Percentiles rank a stretch among this genome's conserved stretches.
Conservation (phyloP, 441 rosid genomes). For the Isatis lusitanica region DNA sequence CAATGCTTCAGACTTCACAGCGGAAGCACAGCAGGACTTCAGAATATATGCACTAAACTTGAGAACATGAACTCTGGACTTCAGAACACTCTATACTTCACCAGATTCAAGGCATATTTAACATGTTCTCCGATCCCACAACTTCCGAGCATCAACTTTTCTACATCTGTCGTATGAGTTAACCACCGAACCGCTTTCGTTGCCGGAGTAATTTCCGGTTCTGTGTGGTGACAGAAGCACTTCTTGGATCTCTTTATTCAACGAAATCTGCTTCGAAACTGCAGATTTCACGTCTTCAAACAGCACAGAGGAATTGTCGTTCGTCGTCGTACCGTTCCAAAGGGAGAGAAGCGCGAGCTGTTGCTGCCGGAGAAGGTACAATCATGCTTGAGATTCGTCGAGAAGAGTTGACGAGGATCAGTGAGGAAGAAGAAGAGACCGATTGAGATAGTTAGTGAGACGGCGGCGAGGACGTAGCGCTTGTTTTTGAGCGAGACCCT, state of each 20-base stretch:
- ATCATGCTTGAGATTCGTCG: slow-evolving; percentile 48
- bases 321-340: slow-evolving; percentile 45
- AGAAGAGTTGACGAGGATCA: slow-evolving; percentile 49
- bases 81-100: too few species aligned
- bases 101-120: too few species aligned
- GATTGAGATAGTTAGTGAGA: slow-evolving; percentile 48
- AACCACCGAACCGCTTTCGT: neutral
- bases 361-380: slow-evolving; percentile 64
- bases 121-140: slow-evolving; percentile 50
- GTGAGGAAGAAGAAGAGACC: slow-evolving; percentile 48
- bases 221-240: slow-evolving; percentile 58
- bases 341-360: slow-evolving; percentile 50
- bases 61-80: too few species aligned
- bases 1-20: too few species aligned
- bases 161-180: slow-evolving; percentile 41
- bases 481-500: slow-evolving; percentile 40
- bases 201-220: slow-evolving; percentile 42
- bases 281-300: slow-evolving; percentile 46
- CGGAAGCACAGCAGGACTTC: too few species aligned
- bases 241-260: slow-evolving; percentile 70
- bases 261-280: slow-evolving; percentile 58
- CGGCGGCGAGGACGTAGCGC: slow-evolving; percentile 43
- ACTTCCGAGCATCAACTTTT: slow-evolving; percentile 47
- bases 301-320: neutral
- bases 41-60: too few species aligned